phyloP scores from a whole-genome alignment of 176 grass and related monocot genomes.

The Triticum turgidum region DNA sequence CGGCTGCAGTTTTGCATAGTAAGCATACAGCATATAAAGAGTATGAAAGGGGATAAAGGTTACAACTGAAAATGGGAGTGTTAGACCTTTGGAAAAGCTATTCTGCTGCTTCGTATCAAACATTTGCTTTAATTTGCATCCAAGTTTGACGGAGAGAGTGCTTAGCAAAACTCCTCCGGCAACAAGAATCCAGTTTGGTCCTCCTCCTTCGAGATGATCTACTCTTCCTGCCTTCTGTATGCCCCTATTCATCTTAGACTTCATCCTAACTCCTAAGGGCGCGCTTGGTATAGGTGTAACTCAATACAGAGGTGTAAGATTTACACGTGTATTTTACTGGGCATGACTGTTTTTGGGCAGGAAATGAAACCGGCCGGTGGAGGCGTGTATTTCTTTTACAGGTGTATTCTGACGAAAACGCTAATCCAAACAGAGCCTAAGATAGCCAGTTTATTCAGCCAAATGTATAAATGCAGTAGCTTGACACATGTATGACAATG shows the following conservation, averaged over 20 bases:
- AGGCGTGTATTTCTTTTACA: no score
- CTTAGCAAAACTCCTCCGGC: conserved; percentile 75
- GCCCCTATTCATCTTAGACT: conserved; percentile 59
- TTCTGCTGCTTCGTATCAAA: conserved; percentile 62
- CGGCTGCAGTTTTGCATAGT: conserved; percentile 44
- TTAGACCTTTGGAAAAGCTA: conserved; percentile 61
- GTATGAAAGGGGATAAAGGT: neutral
- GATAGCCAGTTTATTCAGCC: conserved; percentile 36
- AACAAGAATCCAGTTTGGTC: conserved; percentile 93
- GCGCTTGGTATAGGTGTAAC: no score
- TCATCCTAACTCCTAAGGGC: conserved; percentile 50
- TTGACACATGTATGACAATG: conserved; percentile 22
- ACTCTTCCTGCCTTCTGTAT: conserved; percentile 55
- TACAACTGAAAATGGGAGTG: conserved; percentile 7
- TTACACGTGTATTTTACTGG: no score
- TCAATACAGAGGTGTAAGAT: no score
- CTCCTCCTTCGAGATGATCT: conserved; percentile 62
- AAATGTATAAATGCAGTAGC: conserved; percentile 13
- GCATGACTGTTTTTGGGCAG: no score
- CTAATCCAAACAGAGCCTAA: neutral
- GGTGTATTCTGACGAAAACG: no score
- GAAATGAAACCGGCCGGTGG: no score
- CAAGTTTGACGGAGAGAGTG: conserved; percentile 75
- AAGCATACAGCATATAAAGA: neutral
- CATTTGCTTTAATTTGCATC: conserved; percentile 79